Conservation (phyloP, 2,329 filamentous ascomycete species). For the Dactylonectria estremocensis region DNA sequence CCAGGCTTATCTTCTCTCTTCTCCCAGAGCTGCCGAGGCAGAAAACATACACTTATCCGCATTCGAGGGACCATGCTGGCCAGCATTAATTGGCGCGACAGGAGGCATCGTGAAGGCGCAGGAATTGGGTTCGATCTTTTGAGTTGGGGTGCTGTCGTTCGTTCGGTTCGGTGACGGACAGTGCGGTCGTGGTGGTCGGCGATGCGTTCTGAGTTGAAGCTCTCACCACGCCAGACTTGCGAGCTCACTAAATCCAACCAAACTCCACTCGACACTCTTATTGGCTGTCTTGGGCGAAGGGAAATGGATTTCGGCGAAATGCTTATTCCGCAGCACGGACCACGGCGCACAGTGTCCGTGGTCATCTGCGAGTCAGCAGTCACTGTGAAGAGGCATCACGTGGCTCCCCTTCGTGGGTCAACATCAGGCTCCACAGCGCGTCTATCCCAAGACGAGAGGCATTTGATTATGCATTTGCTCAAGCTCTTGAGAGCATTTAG, state of each 20-base stretch:
- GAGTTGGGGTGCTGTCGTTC: not conserved
- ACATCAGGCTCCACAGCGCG: constrained; percentile 44
- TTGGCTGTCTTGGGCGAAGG: constrained; percentile 42
- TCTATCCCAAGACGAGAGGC: constrained; percentile 40
- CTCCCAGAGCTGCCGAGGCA: constrained; percentile 20
- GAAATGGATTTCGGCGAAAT: constrained; percentile 45
- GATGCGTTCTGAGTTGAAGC: constrained; percentile 26
- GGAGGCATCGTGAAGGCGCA: constrained; percentile 56
- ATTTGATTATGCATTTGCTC: constrained; percentile 43
- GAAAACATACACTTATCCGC: constrained; percentile 66
- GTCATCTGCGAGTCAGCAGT: constrained; percentile 20
- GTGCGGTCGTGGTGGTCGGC: constrained; percentile 5
- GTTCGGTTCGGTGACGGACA: not conserved
- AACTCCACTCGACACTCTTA: constrained; percentile 35
- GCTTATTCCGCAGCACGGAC: constrained; percentile 44
- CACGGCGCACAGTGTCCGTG: constrained; percentile 47
- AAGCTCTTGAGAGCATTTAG: constrained; percentile 25
- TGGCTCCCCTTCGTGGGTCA: constrained; percentile 53
- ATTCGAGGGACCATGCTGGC: constrained; percentile 65
- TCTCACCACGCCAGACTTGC: constrained; percentile 27
- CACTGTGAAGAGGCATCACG: constrained; percentile 55
- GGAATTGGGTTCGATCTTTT: not conserved
- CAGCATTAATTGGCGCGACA: constrained; percentile 57
- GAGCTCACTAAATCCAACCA: constrained; percentile 10
- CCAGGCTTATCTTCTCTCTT: constrained; percentile 23